Evolutionary conservation across 352 stramenopile species (phyloP), one percentile per base, ranked within the genome.

Genomic region (Peronospora tabacina): DNA sequence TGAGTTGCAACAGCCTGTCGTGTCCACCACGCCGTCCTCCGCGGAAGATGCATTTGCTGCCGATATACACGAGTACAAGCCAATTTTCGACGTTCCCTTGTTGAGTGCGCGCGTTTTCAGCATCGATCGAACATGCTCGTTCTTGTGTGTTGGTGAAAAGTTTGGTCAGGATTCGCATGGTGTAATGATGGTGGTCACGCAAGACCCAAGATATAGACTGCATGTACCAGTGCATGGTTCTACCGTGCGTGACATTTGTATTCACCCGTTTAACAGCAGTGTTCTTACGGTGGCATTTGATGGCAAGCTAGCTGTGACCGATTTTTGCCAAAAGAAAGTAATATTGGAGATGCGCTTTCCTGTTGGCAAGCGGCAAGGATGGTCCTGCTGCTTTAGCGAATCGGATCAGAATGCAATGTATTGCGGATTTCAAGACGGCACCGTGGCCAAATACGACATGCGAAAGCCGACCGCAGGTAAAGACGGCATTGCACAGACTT

Each of bases 281-380:
- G 69, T 67, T 16, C 35, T 86, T 0, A 79, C 72, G 3, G 64
- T 82, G 13, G 71, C 72, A 7, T 87, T 86, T 35, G 75, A 89
- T 54, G 68, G 63, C 2, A 82, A 81, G 39, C 55, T 84, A 13
- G 64, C 56, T 7, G 50, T 90, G 34, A 75, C 73, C 1, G 70
- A 58, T 58, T 54, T 82, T 11, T 38, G 50, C 13, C 61, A 74
- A 13, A 41, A 80, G 26, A 75, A 57, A 3, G 59, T 76, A n/a
- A 55, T 63, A 35, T 38, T 78, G 26, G 52, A 75, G 38, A 62
- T 68, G 12, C 33, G 50, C 5, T 53, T 86, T 13, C 69, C 75
- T 2, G 33, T 58, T 7, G 49, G 40, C 0, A 67, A 63, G 17
- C 70, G 66, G 8, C 72, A 80, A 43, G 78, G 72, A 13, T 85